Evolutionary conservation across 768 basidiomycete species (phyloP), one percentile per base, ranked within the genome.

Genomic region (Calocybe indica): DNA sequence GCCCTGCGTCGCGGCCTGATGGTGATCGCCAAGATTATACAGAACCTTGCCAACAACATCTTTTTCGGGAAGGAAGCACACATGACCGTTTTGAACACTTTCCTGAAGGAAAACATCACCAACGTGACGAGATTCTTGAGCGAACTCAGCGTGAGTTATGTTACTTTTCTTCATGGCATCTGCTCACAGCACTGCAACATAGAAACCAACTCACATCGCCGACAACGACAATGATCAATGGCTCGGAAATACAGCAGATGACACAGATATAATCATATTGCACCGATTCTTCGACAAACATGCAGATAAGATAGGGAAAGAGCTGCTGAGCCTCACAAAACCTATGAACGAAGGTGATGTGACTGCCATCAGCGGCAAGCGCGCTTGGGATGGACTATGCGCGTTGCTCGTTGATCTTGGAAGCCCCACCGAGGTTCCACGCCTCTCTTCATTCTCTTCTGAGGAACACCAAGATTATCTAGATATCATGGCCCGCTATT

Each of bases 11-110:
- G 87, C 37, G 92, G 89, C 12, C 70, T 95, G 10, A 84, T 89
- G 74, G 70, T 88, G 40, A 85, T 96, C 52, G 88, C 91, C 38
- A 96, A 94, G 68, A 83, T 94, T 48, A 83, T 96, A 40, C 92
- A 95, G 64, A 93, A 91, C 58, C 67, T 96, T 30, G 92, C 92
- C 13, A 97, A 96, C 67, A 95, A 96, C 55, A 85, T 94, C 42
- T 82, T 90, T 58, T 95, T 95, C 55, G 90, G 88, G 8, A 93
- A 93, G 62, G 92, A 95, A 57, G 78, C 82, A 3, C 83, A 91
- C 57, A 92, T 93, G 88, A 80, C 80, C 29, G 72, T 78, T 32
- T 62, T 94, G 48, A 94, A 94, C 61, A 71, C 75, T 9, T 92
- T 92, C 66, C 65, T 91, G 29, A 70, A 73, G 48, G 74, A 70